A percentile compares a stretch with the other conserved stretches of the same genome.
phyloP scores from a whole-genome alignment of 805 yeast genomes.

The Candida pini region DNA sequence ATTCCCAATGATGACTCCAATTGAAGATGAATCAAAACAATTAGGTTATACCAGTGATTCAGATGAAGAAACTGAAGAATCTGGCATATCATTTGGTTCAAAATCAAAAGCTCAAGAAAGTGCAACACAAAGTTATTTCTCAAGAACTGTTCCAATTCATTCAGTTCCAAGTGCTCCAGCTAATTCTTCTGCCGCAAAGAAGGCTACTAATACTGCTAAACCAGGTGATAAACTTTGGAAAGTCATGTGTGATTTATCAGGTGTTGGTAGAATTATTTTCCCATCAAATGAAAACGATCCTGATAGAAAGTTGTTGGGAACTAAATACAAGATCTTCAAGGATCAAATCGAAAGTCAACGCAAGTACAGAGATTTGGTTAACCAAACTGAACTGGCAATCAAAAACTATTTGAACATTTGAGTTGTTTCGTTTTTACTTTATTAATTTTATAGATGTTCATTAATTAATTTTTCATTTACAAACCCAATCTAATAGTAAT shows the following conservation, averaged over 20 bases:
- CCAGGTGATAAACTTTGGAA: conserved; percentile 75
- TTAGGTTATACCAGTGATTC: conserved; percentile 20
- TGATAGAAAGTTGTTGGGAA: conserved; percentile 65
- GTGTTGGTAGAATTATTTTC: conserved; percentile 71
- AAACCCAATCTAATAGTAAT: no score
- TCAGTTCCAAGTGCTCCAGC: conserved; percentile 2
- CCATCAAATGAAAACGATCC: conserved; percentile 57
- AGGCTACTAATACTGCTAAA: background rate
- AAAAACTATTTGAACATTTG: conserved; percentile 22
- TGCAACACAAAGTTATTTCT: conserved; percentile 38
- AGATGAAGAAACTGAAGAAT: conserved; percentile 45
- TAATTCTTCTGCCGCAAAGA: conserved; percentile 1
- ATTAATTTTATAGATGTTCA: no score
- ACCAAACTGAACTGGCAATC: conserved; percentile 35
- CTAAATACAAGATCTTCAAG: conserved; percentile 79
- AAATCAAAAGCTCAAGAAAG: conserved; percentile 49
- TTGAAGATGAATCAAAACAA: conserved; percentile 30
- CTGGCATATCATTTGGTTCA: conserved; percentile 54
- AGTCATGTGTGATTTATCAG: conserved; percentile 78
- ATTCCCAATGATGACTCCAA: conserved; percentile 41
- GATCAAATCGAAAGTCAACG: conserved; percentile 84
- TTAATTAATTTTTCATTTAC: no score
- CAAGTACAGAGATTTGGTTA: conserved; percentile 67
- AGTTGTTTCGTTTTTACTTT: background rate
- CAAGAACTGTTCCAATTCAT: conserved; percentile 7